phyloP scores from a whole-genome alignment of 179 eudicot genomes.

The Sideroxylon spinosum region DNA sequence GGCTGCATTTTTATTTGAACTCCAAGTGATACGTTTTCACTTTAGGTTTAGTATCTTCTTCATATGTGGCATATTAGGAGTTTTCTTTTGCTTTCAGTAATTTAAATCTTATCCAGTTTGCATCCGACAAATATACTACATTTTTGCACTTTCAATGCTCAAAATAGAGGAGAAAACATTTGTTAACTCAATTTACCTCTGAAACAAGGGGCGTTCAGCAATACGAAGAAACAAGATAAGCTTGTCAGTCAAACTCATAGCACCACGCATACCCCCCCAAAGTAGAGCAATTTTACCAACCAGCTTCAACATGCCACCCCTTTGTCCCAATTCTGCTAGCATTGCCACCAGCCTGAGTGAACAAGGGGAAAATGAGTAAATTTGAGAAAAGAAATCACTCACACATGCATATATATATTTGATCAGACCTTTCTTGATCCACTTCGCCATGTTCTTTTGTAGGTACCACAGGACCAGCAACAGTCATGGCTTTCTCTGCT shows the following conservation, averaged over 20 bases:
- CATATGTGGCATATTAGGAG: not conserved
- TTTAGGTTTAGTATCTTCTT: constrained; percentile 8
- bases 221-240: constrained; percentile 69
- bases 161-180: not conserved
- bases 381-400: not conserved
- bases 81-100: not conserved
- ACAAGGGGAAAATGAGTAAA: constrained; percentile 19
- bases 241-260: constrained; percentile 84
- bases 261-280: constrained; percentile 99
- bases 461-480: constrained; percentile 96
- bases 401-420: not conserved
- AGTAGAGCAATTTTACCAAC: constrained; percentile 83
- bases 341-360: constrained; percentile 67
- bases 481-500: constrained; percentile 96
- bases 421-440: constrained; percentile 78
- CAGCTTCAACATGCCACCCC: constrained; percentile 72
- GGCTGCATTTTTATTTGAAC: too few species aligned
- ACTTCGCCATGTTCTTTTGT: constrained; percentile 75
- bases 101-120: not conserved
- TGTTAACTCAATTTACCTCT: constrained; percentile 52
- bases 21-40: not conserved
- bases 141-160: not conserved
- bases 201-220: constrained; percentile 78
- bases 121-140: not conserved
- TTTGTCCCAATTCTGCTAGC: constrained; percentile 81